Evolutionary conservation across 306 rosid genomes (phyloP).

Genomic region (Cucurbita ficifolia): DNA sequence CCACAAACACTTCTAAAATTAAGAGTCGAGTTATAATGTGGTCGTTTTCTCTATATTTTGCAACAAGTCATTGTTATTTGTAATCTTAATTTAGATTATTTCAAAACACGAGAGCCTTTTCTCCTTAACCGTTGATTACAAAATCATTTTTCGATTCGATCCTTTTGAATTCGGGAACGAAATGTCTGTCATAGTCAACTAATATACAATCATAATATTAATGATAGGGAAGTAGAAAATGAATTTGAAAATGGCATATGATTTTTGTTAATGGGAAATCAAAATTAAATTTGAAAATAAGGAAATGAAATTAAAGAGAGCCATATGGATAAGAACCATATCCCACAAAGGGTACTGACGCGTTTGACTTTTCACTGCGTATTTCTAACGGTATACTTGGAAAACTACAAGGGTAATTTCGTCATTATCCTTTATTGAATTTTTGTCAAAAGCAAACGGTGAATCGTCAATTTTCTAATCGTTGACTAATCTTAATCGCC

Average conservation of each 20-base stretch:
- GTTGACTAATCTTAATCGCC: constrained; percentile 5
- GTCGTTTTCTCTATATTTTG: background rate
- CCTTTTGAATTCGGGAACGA: background rate
- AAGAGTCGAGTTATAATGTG: background rate
- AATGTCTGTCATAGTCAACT: background rate
- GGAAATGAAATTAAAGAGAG: background rate
- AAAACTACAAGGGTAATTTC: background rate
- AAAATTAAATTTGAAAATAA: background rate
- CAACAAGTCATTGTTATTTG: background rate
- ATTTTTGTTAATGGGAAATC: background rate
- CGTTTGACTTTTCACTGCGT: background rate
- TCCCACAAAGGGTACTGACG: background rate
- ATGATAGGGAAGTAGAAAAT: background rate
- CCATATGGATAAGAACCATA: background rate
- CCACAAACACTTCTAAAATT: too few relatives aligned
- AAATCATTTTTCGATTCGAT: background rate
- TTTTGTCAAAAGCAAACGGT: background rate
- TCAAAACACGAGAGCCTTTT: background rate
- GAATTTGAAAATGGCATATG: background rate
- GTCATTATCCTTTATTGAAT: background rate
- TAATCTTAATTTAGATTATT: background rate
- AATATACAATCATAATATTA: too few relatives aligned
- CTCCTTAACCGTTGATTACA: background rate
- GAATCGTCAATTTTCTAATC: background rate
- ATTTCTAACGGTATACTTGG: background rate